phyloP scores from a whole-genome alignment of 495 filamentous ascomycete genomes.

The Glonium stellatum region DNA sequence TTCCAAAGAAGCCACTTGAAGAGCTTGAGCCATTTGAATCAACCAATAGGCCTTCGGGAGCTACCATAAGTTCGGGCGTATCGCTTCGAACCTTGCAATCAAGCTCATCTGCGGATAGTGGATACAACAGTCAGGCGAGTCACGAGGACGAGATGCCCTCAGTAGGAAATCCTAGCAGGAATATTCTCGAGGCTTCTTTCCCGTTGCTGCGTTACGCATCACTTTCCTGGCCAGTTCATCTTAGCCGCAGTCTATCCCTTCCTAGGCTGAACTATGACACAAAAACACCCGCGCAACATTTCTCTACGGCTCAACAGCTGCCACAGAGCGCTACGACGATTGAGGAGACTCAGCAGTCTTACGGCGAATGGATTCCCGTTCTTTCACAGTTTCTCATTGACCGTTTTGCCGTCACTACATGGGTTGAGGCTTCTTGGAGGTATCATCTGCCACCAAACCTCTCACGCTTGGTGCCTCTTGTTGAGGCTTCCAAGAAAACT shows the following conservation, averaged over 20 bases:
- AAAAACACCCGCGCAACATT: too few relatives aligned
- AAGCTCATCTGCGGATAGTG: conserved; percentile 15
- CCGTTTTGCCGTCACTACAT: conserved; percentile 13
- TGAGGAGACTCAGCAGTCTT: background rate
- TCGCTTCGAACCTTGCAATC: conserved; percentile 17
- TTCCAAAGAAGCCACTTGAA: conserved; percentile 16
- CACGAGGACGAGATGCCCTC: conserved; percentile 5
- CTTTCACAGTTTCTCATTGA: conserved; percentile 20
- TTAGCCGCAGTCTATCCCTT: conserved; percentile 13
- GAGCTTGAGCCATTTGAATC: conserved; percentile 6
- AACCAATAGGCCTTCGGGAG: background rate
- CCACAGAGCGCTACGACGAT: background rate
- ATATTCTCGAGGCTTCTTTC: conserved; percentile 9
- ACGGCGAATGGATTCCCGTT: conserved; percentile 12
- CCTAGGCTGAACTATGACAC: background rate
- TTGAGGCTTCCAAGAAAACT: background rate
- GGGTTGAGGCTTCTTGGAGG: conserved; percentile 25
- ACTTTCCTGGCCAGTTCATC: conserved; percentile 23
- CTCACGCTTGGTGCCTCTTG: conserved; percentile 17
- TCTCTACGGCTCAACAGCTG: background rate
- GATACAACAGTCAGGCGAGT: conserved; percentile 17
- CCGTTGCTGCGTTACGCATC: conserved; percentile 21
- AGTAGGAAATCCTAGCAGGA: background rate
- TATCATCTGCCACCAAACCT: conserved; percentile 22
- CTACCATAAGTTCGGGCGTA: conserved; percentile 7